A percentile compares a stretch with the other conserved stretches of the same genome.
These are phyloP conservation scores for Solanum pennellii DNA, from an alignment of 257 asterid species.

Conservation along the genomic window DNA sequence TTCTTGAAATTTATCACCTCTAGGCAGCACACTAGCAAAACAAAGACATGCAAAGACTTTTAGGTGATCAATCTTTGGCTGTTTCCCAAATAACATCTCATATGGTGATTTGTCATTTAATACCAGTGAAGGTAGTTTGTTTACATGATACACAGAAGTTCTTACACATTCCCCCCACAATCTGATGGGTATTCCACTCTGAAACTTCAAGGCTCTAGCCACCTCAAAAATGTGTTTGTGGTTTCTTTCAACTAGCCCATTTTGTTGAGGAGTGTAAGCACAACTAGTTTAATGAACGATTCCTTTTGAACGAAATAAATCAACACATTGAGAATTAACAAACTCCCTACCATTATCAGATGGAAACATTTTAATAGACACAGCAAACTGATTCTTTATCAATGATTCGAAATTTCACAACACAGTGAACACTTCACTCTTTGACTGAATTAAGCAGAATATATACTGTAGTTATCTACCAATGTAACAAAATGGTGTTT, in stretches of 20 bases:
- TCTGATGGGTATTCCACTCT: background rate
- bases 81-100: background rate
- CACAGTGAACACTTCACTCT: background rate
- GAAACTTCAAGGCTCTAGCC: background rate
- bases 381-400: background rate
- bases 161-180: background rate
- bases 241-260: background rate
- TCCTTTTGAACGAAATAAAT: background rate
- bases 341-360: background rate
- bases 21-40: background rate
- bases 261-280: background rate
- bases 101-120: background rate
- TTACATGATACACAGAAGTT: background rate
- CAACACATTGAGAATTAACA: background rate
- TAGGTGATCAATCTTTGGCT: background rate
- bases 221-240: background rate
- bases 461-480: background rate
- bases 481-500: background rate
- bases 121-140: background rate
- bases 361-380: background rate
- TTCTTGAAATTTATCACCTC: background rate
- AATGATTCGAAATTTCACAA: background rate
- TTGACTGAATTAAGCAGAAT: background rate
- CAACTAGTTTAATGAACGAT: background rate
- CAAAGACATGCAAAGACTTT: background rate